Base-by-base conservation (phyloP, 805 yeast species). In the Blastobotrys chiropterorum region DNA sequence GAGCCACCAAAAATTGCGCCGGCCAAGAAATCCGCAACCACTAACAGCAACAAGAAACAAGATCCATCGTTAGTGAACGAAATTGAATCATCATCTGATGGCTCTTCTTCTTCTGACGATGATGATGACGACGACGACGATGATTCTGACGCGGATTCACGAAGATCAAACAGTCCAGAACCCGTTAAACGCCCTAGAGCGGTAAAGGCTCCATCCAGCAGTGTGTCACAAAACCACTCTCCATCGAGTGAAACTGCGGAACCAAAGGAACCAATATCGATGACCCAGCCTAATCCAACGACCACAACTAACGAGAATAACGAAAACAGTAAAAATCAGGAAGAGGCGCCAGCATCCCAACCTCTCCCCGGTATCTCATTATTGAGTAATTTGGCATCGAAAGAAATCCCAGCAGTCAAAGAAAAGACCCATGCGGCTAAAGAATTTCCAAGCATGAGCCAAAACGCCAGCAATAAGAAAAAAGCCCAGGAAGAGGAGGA, bases 171-270 rank as follows among this genome's bases (percentile, higher is more conserved):
- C 13, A 54, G 57, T 38, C 54, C 57, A 7, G 51, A 48, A 38
- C 60, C 58, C 8, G 44, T 45, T 2, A 48, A 50, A 30, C 49
- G 42, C 42, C 50, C 56, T 1, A 49, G 54, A 2, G 56, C 53
- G 6, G 57, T 50, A 13, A 45, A 16, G 11, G 52, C 51, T 7
- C 58, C 54, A 13, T 50, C 55, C 2, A 46, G 42, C 2, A 48
- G 49, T 40, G 39, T 19, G 22, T 46, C 42, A 16, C n/a, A 38
- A 38, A 26, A 30, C 14, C 46, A 15, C n/a, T 43, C 46, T 5
- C 30, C 43, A 15, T 15, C 43, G 8, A 40, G 20, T 15, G 19
- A 43, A n/a, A n/a, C 46, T 20, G 46, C 17, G 6, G 21, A 43
- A 15, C 30, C 13, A 15, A 43, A 43, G 31, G 44, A 42, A 21